Evolutionary conservation across 2,329 filamentous ascomycete species (phyloP).

Genomic region (Epichloe sylvatica): DNA sequence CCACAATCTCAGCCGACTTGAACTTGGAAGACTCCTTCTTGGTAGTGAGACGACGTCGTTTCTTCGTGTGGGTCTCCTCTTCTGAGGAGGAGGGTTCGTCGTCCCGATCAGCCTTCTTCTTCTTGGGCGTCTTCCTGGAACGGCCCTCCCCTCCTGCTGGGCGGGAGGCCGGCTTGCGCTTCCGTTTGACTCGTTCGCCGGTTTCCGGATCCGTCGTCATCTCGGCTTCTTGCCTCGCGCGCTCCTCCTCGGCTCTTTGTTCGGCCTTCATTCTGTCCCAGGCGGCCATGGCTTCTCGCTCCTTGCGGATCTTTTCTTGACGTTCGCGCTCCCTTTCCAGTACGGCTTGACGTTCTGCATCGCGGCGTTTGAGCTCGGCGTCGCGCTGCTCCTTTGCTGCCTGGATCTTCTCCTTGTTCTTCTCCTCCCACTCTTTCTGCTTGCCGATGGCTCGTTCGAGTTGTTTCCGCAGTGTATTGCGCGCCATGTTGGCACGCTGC

Average conservation of each 20-base stretch:
- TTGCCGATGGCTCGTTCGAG: slow-evolving; percentile 71
- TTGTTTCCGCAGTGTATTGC: slow-evolving; percentile 87
- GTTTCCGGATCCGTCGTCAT: slow-evolving; percentile 71
- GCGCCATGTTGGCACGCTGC: slow-evolving; percentile 92
- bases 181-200: slow-evolving; percentile 66
- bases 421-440: slow-evolving; percentile 84
- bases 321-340: slow-evolving; percentile 58
- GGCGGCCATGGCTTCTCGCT: slow-evolving; percentile 68
- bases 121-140: slow-evolving; percentile 37
- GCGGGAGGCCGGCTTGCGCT: slow-evolving; percentile 43
- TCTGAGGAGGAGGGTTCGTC: slow-evolving; percentile 31
- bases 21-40: slow-evolving; percentile 47
- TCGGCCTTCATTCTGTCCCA: slow-evolving; percentile 60
- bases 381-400: slow-evolving; percentile 70
- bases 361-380: slow-evolving; percentile 61
- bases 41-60: slow-evolving; percentile 45
- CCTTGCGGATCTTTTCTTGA: slow-evolving; percentile 70
- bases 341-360: slow-evolving; percentile 57
- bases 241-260: slow-evolving; percentile 32
- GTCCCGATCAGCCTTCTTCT: slow-evolving; percentile 29
- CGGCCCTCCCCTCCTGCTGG: slow-evolving; percentile 27
- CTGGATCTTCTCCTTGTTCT: slow-evolving; percentile 76
- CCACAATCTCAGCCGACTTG: slow-evolving; percentile 75
- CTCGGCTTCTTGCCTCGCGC: slow-evolving; percentile 46
- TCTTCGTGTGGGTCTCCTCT: slow-evolving; percentile 38